Percentiles rank a stretch among this genome's conserved stretches.
phyloP scores from a whole-genome alignment of 805 yeast species.

The Myxozyma lipomycoides region DNA sequence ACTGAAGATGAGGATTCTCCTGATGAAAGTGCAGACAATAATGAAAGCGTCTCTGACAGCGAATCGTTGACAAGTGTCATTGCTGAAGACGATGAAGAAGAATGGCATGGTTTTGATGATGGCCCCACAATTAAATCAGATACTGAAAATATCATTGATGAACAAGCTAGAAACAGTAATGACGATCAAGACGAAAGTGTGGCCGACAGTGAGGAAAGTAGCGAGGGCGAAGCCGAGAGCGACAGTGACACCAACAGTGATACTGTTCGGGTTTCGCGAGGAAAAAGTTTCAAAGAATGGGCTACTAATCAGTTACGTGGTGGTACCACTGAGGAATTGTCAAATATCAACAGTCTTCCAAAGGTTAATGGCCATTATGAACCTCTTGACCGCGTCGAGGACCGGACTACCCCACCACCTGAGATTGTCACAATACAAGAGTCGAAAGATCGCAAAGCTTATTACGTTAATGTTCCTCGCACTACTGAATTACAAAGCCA shows the following conservation, averaged over 20 bases:
- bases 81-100: constrained; percentile 37
- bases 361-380: constrained; percentile 47
- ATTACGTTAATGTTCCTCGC: constrained; percentile 46
- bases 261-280: constrained; percentile 45
- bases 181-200: constrained; percentile 41
- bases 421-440: constrained; percentile 58
- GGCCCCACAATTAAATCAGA: not conserved
- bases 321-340: constrained; percentile 49
- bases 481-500: constrained; percentile 53
- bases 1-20: constrained; percentile 23
- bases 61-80: constrained; percentile 39
- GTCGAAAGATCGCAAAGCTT: constrained; percentile 53
- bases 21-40: constrained; percentile 35
- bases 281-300: constrained; percentile 79
- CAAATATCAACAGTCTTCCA: constrained; percentile 50
- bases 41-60: constrained; percentile 33
- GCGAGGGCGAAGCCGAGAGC: constrained; percentile 19
- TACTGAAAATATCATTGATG: constrained; percentile 7
- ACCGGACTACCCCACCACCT: constrained; percentile 63
- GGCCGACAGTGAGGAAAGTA: constrained; percentile 27
- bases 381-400: constrained; percentile 63
- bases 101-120: constrained; percentile 32
- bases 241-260: constrained; percentile 26
- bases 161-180: constrained; percentile 26
- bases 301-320: constrained; percentile 72